These are phyloP conservation scores for Lophiotrema nucula DNA, from an alignment of 495 filamentous ascomycete genomes.

Conservation along the genomic window DNA sequence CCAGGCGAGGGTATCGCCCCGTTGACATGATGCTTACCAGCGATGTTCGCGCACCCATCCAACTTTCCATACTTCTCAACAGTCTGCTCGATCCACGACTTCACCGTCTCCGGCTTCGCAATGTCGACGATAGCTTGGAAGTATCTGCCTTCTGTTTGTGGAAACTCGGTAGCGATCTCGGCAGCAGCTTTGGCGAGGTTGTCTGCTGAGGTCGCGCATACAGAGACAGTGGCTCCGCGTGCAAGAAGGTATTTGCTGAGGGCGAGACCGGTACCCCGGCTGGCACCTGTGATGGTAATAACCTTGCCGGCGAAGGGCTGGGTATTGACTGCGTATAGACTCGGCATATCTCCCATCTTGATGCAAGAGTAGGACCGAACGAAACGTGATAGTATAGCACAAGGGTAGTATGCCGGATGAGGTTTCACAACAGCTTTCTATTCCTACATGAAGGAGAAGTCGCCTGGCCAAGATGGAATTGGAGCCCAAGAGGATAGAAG, in stretches of 20 bases:
- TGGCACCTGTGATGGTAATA: background rate
- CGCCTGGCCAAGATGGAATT: too few species aligned
- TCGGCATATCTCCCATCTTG: background rate
- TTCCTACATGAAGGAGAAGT: too few species aligned
- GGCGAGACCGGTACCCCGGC: background rate
- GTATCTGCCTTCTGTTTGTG: background rate
- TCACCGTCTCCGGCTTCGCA: constrained; percentile 3
- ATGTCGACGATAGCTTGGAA: constrained; percentile 1
- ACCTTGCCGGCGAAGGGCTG: background rate
- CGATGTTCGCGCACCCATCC: constrained; percentile 34
- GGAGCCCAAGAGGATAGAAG: too few species aligned
- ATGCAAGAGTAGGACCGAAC: too few species aligned
- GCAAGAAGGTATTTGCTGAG: background rate
- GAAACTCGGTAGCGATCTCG: background rate
- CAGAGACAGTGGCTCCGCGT: background rate
- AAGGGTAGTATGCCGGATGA: too few species aligned
- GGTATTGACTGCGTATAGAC: background rate
- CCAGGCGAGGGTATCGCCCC: too few species aligned
- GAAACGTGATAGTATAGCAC: background rate
- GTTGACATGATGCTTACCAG: too few species aligned
- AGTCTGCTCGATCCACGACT: constrained; percentile 12
- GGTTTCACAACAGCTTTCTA: too few species aligned
- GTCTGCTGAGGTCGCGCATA: background rate
- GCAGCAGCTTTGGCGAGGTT: background rate
- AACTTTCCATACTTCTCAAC: constrained; percentile 30